Evolutionary conservation across 192 early-diverging fungal genomes (phyloP).

Genomic region (Backusella macrospora): DNA sequence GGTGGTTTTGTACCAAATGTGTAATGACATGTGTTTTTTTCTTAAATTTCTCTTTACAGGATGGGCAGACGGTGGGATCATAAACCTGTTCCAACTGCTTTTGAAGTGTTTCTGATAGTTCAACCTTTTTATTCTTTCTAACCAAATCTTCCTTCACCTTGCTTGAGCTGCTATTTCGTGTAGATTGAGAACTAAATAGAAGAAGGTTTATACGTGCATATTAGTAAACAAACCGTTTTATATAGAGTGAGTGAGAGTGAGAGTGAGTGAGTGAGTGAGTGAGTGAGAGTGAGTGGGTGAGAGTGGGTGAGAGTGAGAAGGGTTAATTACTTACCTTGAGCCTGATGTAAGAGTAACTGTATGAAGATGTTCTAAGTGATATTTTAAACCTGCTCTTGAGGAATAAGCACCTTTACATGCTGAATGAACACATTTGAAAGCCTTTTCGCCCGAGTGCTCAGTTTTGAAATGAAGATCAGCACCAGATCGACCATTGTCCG

Average conservation of each 20-base stretch:
- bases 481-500: constrained; percentile 5
- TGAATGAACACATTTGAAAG: constrained; percentile 22
- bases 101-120: constrained; percentile 7
- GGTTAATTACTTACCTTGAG: background rate
- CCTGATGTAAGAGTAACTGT: constrained; percentile 11
- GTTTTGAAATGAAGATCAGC: constrained; percentile 19
- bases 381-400: constrained; percentile 20
- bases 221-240: too few species aligned
- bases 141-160: background rate
- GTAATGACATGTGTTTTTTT: constrained; percentile 36
- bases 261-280: too few species aligned
- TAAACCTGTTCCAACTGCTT: constrained; percentile 23
- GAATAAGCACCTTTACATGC: constrained; percentile 9
- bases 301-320: background rate
- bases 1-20: constrained; percentile 32
- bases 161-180: background rate
- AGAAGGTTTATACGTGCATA: too few species aligned
- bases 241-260: too few species aligned
- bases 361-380: constrained; percentile 32
- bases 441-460: constrained; percentile 19
- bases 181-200: background rate
- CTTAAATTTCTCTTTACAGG: constrained; percentile 31
- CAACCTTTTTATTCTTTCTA: background rate
- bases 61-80: constrained; percentile 31
- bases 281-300: background rate